Percentiles rank a stretch among this genome's conserved stretches.
phyloP scores from a whole-genome alignment of 768 basidiomycete species.

The Tubosaeta brunneosetosa region DNA sequence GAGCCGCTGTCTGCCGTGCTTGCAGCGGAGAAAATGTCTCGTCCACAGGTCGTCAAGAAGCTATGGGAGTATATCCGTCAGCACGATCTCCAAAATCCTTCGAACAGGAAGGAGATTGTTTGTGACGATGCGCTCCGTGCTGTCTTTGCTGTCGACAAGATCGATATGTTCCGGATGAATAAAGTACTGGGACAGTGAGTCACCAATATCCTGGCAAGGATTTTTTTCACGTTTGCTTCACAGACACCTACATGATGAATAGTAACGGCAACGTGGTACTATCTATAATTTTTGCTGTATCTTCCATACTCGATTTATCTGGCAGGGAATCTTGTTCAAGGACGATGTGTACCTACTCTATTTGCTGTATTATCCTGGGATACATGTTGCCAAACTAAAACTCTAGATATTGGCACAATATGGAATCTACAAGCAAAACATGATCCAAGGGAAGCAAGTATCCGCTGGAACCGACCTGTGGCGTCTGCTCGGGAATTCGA shows the following conservation, averaged over 20 bases:
- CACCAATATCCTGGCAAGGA: neutral
- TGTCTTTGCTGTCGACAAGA: slow-evolving; percentile 75
- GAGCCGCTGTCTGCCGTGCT: slow-evolving; percentile 69
- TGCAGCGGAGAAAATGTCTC: slow-evolving; percentile 64
- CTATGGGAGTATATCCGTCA: slow-evolving; percentile 87
- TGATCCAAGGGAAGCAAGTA: neutral
- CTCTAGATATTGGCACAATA: neutral
- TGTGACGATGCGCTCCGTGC: slow-evolving; percentile 71
- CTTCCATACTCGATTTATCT: neutral
- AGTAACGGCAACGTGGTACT: neutral
- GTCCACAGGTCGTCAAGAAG: slow-evolving; percentile 87
- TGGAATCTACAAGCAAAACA: too few relatives aligned
- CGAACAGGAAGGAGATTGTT: slow-evolving; percentile 77
- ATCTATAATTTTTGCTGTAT: slow-evolving; percentile 4
- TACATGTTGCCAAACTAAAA: slow-evolving; percentile 8
- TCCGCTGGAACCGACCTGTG: neutral
- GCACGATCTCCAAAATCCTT: slow-evolving; percentile 79
- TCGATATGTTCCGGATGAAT: slow-evolving; percentile 96
- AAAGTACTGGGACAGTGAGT: slow-evolving; percentile 76
- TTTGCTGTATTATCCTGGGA: slow-evolving; percentile 6
- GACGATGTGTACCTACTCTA: slow-evolving; percentile 8
- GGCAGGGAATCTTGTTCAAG: slow-evolving; percentile 1
- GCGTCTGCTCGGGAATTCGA: neutral
- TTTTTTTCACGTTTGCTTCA: neutral
- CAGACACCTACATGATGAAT: slow-evolving; percentile 33